Base-by-base conservation (phyloP, 108 stramenopile species). In the Aureococcus anophagefferens region DNA sequence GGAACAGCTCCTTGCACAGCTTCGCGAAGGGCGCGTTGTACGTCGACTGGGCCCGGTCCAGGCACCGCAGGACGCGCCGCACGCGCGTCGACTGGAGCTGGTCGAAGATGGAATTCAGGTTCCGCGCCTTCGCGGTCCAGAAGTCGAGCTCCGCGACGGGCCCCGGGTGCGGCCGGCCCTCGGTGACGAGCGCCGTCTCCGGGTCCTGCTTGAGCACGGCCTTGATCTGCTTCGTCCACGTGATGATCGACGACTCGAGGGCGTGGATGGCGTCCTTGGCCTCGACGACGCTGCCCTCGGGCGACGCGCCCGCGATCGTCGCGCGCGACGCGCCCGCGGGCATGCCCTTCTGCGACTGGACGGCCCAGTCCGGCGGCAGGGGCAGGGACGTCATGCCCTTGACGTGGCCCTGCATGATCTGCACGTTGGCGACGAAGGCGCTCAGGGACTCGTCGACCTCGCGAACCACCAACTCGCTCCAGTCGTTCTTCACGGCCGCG, bases 221-320 rank as follows among this genome's bases (percentile, higher is more conserved):
- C 36, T 77, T 77, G 14, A 86, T 84, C 69, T 86, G 85, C 74
- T 84, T 84, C 17, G 85, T 86, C 85, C 85, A 86, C 11, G 79
- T 84, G 14, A 86, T 86, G 31, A 82, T 34, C n/a, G 79, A 78
- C 29, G 75, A 62, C 63, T 85, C 84, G 0, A 85, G 64, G 59
- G 69, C 83, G 68, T 85, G 84, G 34, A 85, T 68, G 25, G 74
- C 28, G 35, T 82, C 79, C 67, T 82, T 72, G 18, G 30, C 30
- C 37, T 21, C 63, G n/a, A 14, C 0, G 35, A 0, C 13, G 7
- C 17, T 1, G 25, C 16, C 29, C 25, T 40, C 74, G 35, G 40
- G 68, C 0, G 31, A 30, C n/a, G n/a, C n/a, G n/a, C n/a, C n/a
- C 34, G 33, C 33, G 32, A 64, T 64, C 15, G 64, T 63, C 71